Evolutionary conservation across 2,329 filamentous ascomycete species (phyloP), one percentile per base, ranked within the genome.

Genomic region (Colletotrichum musae): DNA sequence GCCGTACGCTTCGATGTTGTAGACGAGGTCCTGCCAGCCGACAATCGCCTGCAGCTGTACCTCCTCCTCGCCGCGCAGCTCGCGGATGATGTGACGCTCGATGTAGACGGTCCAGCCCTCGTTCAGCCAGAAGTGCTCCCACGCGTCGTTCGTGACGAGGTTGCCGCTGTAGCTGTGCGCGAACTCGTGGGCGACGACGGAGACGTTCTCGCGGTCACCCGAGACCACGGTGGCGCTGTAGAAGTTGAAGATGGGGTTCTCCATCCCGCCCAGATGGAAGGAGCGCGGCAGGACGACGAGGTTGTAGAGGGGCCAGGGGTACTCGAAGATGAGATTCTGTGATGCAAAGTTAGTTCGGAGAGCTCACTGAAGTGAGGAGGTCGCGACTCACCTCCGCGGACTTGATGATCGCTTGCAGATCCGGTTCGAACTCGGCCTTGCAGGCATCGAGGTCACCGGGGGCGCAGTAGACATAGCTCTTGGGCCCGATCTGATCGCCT

Each of bases 221-320:
- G 62, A 65, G 45, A 58, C 32, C 4, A 41, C 32, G 41, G 94
- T 97, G 1, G 95, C 95, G 2, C 95, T 98, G 1, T 95, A 95
- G 79, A 97, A 98, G 0, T 95, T 98, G 82, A 93, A 97, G 65
- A 97, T 90, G 0, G 95, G 95, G 78, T 97, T 97, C 80, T 97
- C 94, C 92, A 94, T 94, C 2, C 62, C 62, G 21, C 62, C 62
- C 3, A 64, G 13, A 18, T 64, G 62, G 5, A 64, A 64, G 1
- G 62, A 64, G 0, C 24, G 50, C 1, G 95, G 95, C 28, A 98
- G 85, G 9, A 98, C 92, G 18, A 98, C 85, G 10, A 97, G 93
- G 74, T 98, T 98, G 85, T 98, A 98, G 73, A 95, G 91, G 18
- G 94, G 95, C 95, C 95, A 98, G 68, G 90, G 89, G 79, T 98